Conservation (phyloP, 306 rosid genomes). For the Crataegus laevigata region DNA sequence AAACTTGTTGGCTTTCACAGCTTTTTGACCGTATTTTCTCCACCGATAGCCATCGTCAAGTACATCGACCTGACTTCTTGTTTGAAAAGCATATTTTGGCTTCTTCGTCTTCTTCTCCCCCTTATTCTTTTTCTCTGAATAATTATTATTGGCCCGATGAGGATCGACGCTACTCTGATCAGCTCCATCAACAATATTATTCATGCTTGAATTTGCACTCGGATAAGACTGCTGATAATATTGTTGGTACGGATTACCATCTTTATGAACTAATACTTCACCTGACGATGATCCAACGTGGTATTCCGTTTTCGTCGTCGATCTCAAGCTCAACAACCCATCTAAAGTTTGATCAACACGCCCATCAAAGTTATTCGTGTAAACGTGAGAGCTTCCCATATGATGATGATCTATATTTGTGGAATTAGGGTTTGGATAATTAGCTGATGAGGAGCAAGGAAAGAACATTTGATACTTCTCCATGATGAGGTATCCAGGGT, state of each 20-base stretch:
- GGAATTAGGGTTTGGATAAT: background rate
- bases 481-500: constrained; percentile 13
- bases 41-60: constrained; percentile 68
- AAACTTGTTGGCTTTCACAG: constrained; percentile 44
- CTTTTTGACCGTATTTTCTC: constrained; percentile 72
- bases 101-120: constrained; percentile 28
- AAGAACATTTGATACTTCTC: constrained; percentile 50
- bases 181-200: background rate
- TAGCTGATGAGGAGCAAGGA: constrained; percentile 34
- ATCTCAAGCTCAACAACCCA: constrained; percentile 31
- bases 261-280: background rate
- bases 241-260: background rate
- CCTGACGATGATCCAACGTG: background rate
- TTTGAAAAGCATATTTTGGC: constrained; percentile 49
- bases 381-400: constrained; percentile 12
- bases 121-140: background rate
- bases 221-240: background rate
- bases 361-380: constrained; percentile 6
- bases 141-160: background rate
- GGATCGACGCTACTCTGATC: background rate
- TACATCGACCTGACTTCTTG: constrained; percentile 52
- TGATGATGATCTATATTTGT: background rate
- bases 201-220: background rate
- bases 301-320: background rate
- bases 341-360: constrained; percentile 17